These are phyloP conservation scores for Colletotrichum tabaci DNA, from an alignment of 2,329 filamentous ascomycete genomes.

Conservation along the genomic window DNA sequence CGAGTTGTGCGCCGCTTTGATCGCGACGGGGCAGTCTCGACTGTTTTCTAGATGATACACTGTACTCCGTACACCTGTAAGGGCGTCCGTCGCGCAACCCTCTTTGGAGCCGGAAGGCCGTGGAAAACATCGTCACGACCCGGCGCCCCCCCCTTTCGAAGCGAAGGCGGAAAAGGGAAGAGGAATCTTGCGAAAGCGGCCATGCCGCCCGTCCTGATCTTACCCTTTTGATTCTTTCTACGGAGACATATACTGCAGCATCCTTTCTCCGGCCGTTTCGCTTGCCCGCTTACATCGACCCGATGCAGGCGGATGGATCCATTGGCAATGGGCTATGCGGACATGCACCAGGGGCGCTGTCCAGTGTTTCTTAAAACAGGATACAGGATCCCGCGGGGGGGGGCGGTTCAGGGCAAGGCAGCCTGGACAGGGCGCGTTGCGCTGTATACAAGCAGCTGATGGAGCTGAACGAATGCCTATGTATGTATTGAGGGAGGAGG, in stretches of 20 bases:
- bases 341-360: constrained; percentile 8
- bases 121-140: too few relatives aligned
- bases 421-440: neutral
- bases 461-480: neutral
- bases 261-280: neutral
- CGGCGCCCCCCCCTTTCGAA: neutral
- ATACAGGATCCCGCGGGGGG: neutral
- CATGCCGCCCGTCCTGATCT: neutral
- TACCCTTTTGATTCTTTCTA: neutral
- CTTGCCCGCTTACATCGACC: neutral
- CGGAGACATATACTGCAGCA: too few relatives aligned
- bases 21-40: neutral
- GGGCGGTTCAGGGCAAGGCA: neutral
- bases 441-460: constrained; percentile 8
- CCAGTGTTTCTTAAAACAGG: neutral
- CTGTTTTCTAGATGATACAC: neutral
- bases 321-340: neutral
- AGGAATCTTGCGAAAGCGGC: constrained; percentile 1
- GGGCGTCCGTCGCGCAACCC: too few relatives aligned
- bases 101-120: too few relatives aligned
- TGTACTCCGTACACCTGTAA: too few relatives aligned
- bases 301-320: neutral
- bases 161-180: neutral
- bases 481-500: too few relatives aligned
- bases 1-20: constrained; percentile 11